phyloP scores from a whole-genome alignment of 441 rosid genomes.

The Eutrema salsugineum region DNA sequence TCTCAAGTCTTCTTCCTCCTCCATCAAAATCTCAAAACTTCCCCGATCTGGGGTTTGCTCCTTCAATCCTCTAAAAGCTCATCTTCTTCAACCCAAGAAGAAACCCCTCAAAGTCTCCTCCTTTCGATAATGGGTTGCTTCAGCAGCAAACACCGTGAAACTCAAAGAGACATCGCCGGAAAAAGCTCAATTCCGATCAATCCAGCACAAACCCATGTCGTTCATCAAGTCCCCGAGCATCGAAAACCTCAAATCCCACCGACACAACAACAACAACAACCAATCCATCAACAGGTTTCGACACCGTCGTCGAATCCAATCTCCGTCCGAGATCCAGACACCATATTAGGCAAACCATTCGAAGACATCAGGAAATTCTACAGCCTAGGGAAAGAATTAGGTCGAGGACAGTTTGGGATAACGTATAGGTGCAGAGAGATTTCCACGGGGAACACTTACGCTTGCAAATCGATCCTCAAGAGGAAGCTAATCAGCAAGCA shows the following conservation, averaged over 20 bases:
- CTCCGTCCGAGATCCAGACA: constrained; percentile 34
- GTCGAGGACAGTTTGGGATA: constrained; percentile 83
- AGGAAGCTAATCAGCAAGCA: constrained; percentile 54
- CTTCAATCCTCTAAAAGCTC: background rate
- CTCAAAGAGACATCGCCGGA: constrained; percentile 26
- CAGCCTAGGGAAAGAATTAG: constrained; percentile 65
- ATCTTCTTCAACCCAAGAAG: background rate
- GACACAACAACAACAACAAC: constrained; percentile 26
- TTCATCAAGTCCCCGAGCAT: constrained; percentile 10
- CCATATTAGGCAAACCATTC: constrained; percentile 63
- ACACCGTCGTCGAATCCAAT: constrained; percentile 14
- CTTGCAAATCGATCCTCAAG: constrained; percentile 83
- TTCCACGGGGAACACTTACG: constrained; percentile 55
- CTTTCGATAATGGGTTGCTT: constrained; percentile 55
- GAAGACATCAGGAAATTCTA: constrained; percentile 58
- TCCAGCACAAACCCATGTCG: constrained; percentile 25
- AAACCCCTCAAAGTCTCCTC: background rate
- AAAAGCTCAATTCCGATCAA: constrained; percentile 23
- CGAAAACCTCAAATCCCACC: constrained; percentile 21
- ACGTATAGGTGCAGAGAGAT: constrained; percentile 74
- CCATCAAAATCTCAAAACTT: background rate
- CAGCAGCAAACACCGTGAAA: constrained; percentile 40
- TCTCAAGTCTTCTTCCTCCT: background rate
- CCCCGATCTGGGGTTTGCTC: background rate
- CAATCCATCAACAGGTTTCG: constrained; percentile 15